phyloP scores from a whole-genome alignment of 2,329 filamentous ascomycete species.

The Parafenestella ontariensis region DNA sequence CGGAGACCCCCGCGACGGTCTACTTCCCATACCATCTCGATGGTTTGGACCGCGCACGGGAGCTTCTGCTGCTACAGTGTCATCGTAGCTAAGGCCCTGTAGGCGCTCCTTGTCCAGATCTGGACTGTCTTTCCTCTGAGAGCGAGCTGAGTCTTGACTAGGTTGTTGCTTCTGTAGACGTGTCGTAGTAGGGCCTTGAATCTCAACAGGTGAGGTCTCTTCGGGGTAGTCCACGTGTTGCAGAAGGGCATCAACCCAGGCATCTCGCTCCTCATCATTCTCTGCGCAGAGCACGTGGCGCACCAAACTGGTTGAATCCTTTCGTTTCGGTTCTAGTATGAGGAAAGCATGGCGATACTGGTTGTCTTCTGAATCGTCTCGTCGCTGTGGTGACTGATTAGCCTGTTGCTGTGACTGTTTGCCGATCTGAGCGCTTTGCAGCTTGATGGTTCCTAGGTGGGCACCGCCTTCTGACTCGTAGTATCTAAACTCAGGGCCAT shows the following conservation, averaged over 20 bases:
- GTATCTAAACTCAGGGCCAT: slow-evolving; percentile 80
- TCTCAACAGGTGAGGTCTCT: slow-evolving; percentile 49
- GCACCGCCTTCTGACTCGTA: slow-evolving; percentile 90
- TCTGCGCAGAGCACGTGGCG: slow-evolving; percentile 96
- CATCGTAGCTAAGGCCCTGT: slow-evolving; percentile 62
- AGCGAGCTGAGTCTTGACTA: slow-evolving; percentile 36
- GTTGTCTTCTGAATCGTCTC: slow-evolving; percentile 81
- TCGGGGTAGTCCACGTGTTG: slow-evolving; percentile 83
- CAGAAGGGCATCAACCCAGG: slow-evolving; percentile 89
- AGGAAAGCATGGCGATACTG: slow-evolving; percentile 97
- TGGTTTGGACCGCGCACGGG: slow-evolving; percentile 58
- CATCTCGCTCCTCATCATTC: slow-evolving; percentile 88
- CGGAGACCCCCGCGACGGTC: slow-evolving; percentile 34
- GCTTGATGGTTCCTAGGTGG: slow-evolving; percentile 91
- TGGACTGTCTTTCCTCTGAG: slow-evolving; percentile 47
- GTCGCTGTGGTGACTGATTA: slow-evolving; percentile 67
- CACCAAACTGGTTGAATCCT: slow-evolving; percentile 85
- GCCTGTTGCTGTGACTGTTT: slow-evolving; percentile 76
- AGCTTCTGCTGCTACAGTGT: slow-evolving; percentile 64
- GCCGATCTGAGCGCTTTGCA: slow-evolving; percentile 89
- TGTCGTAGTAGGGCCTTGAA: slow-evolving; percentile 46
- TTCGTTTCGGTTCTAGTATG: slow-evolving; percentile 93
- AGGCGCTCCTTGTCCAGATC: slow-evolving; percentile 48
- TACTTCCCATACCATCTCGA: slow-evolving; percentile 30
- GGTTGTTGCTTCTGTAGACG: slow-evolving; percentile 52